These are phyloP conservation scores for Vaccinium myrtillus DNA, from an alignment of 148 eudicot genomes.

Conservation along the genomic window DNA sequence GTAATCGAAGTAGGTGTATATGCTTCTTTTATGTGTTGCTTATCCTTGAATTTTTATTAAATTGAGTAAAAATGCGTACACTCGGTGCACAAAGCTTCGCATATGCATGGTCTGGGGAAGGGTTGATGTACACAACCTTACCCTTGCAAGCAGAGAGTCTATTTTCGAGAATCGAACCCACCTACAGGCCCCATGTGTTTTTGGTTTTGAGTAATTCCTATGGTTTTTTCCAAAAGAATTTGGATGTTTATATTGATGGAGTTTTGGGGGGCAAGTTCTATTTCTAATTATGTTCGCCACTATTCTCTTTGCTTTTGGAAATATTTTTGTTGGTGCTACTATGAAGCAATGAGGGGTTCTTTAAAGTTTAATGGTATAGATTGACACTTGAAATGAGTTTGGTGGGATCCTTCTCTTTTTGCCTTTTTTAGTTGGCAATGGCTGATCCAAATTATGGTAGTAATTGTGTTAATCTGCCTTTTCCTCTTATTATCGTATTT, in stretches of 20 bases:
- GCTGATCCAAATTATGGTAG: not conserved
- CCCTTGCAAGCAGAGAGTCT: too few species aligned
- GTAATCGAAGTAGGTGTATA: not conserved
- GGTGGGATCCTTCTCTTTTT: conserved; percentile 22
- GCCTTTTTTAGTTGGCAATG: conserved; percentile 14
- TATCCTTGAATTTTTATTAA: not conserved
- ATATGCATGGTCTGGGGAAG: too few species aligned
- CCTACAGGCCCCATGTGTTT: too few species aligned
- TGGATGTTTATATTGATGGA: not conserved
- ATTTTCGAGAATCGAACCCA: too few species aligned
- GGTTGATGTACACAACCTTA: too few species aligned
- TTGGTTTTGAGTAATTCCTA: not conserved
- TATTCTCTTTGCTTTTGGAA: not conserved
- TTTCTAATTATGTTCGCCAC: not conserved
- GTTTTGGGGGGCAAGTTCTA: not conserved
- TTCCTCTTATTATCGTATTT: not conserved
- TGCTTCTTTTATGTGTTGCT: not conserved
- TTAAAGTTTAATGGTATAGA: not conserved
- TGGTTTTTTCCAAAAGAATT: not conserved
- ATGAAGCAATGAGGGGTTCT: not conserved
- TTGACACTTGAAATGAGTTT: conserved; percentile 26
- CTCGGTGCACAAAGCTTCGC: too few species aligned
- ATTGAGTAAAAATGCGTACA: not conserved
- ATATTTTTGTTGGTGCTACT: not conserved
- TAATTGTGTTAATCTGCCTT: conserved; percentile 4